Base-by-base conservation (phyloP, 805 yeast genomes). In the Pichia deserticola region DNA sequence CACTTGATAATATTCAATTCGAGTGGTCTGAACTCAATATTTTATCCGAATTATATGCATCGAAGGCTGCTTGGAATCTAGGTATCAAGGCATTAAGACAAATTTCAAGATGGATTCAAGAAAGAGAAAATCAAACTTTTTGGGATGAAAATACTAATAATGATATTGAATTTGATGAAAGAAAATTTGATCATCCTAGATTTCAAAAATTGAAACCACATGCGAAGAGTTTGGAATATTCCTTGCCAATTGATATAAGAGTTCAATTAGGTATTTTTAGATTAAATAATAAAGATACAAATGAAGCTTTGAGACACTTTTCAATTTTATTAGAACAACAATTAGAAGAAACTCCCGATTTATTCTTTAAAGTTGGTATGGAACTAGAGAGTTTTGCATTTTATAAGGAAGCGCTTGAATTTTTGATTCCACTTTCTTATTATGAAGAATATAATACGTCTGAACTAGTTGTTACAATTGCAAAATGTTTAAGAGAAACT, bases 1-100 rank as follows among this genome's bases (percentile, higher is more conserved):
- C 56, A n/a, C 48, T 67, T 50, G 55, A 55, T 42, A 65, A 65
- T 32, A 75, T 88, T 1, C 64, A 65, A 27, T 93, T 92, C 63
- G 89, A 81, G 44, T 93, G 96, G 95, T 84, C 95, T 0, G 90
- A 87, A 52, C 72, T 92, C 44, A 92, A 93, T 59, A 87, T 89
- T 51, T 70, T 92, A 40, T 76, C 86, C 8, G 98, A 93, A 59
- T 69, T 92, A 37, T 85, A 86, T 58, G 74, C 81, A n/a, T 78
- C 80, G 47, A 84, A 81, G 50, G 81, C 78, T 41, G 80, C 84
- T 5, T 85, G 81, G 74, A 63, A 63, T 9, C 70, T 77, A 10
- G 93, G 90, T 1, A 75, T 89, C 15, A 76, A 75, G 49, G 72
- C 81, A 1, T 76, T 89, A 34, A 85, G 85, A 57, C 69, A 75